Conservation (phyloP, 768 basidiomycete species). For the Suillus subaureus region DNA sequence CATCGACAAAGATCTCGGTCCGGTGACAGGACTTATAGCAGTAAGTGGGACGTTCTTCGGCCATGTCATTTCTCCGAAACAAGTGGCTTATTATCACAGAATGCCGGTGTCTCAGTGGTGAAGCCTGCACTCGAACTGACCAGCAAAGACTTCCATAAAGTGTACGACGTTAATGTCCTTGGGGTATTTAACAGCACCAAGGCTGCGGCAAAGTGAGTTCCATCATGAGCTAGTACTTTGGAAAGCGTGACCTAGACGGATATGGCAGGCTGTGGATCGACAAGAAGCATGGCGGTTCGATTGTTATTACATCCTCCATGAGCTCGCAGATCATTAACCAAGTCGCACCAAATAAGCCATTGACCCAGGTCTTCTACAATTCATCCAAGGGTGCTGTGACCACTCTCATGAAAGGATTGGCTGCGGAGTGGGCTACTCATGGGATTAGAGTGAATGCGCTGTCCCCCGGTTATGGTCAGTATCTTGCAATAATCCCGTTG, state of each 20-base stretch:
- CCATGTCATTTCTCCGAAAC: too few relatives aligned
- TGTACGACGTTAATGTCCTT: conserved; percentile 65
- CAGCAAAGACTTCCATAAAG: conserved; percentile 53
- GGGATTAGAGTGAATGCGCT: conserved; percentile 61
- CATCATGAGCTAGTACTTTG: neutral
- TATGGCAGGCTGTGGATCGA: conserved; percentile 47
- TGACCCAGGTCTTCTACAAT: conserved; percentile 55
- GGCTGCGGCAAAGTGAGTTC: conserved; percentile 54
- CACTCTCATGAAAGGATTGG: conserved; percentile 59
- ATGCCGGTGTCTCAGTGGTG: conserved; percentile 63
- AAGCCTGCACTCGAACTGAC: conserved; percentile 64
- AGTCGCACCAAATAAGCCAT: conserved; percentile 41
- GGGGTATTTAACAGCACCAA: conserved; percentile 68
- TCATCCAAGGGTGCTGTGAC: conserved; percentile 73
- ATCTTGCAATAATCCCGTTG: neutral
- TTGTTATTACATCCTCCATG: conserved; percentile 69
- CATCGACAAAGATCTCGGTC: conserved; percentile 52
- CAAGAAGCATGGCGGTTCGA: conserved; percentile 46
- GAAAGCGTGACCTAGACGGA: neutral
- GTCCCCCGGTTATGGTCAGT: conserved; percentile 57
- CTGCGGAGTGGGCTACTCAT: conserved; percentile 59
- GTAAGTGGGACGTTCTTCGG: conserved; percentile 30
- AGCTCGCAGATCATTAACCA: conserved; percentile 68
- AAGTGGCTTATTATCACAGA: conserved; percentile 34
- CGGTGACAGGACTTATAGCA: conserved; percentile 52